phyloP scores from a whole-genome alignment of 1,284 basidiomycete genomes.

The Earliella scabrosa region DNA sequence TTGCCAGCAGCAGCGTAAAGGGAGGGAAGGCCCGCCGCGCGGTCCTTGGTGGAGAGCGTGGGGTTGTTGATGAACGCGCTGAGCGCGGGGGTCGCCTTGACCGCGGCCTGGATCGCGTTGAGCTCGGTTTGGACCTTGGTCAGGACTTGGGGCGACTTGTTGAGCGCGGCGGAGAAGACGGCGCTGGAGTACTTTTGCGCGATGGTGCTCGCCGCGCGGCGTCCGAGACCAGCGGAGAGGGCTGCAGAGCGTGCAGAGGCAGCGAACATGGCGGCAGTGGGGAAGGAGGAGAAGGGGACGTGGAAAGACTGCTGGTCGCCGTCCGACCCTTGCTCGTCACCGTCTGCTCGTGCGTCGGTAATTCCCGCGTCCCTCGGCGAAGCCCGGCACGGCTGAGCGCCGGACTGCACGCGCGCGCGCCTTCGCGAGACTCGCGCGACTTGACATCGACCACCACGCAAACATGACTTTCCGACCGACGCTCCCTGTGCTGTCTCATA shows the following conservation, averaged over 20 bases:
- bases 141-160: conserved; percentile 81
- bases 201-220: conserved; percentile 74
- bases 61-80: conserved; percentile 84
- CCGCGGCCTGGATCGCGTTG: conserved; percentile 64
- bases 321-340: conserved; percentile 21
- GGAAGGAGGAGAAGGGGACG: conserved; percentile 1
- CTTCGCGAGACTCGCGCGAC: not conserved
- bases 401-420: not conserved
- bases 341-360: conserved; percentile 22
- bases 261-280: conserved; percentile 40
- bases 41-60: conserved; percentile 84
- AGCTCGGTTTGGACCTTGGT: conserved; percentile 87
- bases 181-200: conserved; percentile 95
- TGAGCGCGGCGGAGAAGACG: conserved; percentile 89
- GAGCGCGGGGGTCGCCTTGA: conserved; percentile 70
- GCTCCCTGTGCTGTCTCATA: conserved; percentile 19
- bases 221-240: conserved; percentile 51
- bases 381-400: conserved; percentile 5
- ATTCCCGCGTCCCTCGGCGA: conserved; percentile 20
- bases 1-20: conserved; percentile 73
- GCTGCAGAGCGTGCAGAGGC: conserved; percentile 49
- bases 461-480: conserved; percentile 31
- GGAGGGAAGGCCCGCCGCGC: conserved; percentile 68
- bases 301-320: conserved; percentile 15
- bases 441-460: not conserved